Evolutionary conservation across 768 basidiomycete genomes (phyloP), one percentile per base, ranked within the genome.

Genomic region (Leucosporidium scottii): DNA sequence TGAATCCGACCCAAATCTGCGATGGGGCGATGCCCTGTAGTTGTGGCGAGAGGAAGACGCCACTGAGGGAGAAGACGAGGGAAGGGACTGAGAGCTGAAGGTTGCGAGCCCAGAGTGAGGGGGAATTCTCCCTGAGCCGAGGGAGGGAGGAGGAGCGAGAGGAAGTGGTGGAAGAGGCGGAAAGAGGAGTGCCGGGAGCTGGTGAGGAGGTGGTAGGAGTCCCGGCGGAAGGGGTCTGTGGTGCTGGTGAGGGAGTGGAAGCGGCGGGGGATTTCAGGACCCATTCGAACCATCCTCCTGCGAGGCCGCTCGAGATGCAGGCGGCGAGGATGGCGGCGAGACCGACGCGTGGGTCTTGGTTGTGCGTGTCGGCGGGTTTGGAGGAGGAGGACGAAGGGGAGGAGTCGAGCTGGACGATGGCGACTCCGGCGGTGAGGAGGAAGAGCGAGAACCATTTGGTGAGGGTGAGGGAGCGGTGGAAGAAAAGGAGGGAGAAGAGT

Each of bases 201-300:
- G 39, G 39, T 44, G 57, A 59, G 0, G 55, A 57, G 4, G 27
- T 55, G 8, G 44, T 27, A 25, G 62, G 27, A 3, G 54, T 2
- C 10, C 27, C 15, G 28, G 55, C 28, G 21, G 62, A 56, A 20
- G 54, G 62, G 1, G 55, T 48, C 12, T 17, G 5, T n/a, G 62
- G 65, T 18, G 39, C 50, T 30, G 54, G 44, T 10, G 25, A 5
- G 31, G 55, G 56, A 30, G 27, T 57, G 6, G 57, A 21, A 25
- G 34, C 34, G 18, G 36, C 39, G 12, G 58, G 39, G 8, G 58
- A 39, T 23, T 94, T 96, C 68, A 93, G 81, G 48, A 91, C 91
- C 87, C 92, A 91, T 80, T 98, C 93, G 73, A 98, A 96, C 80
- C 94, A 98, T 23, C 93, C 92, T 4, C 93, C 93, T 0, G 93